These are phyloP conservation scores for Fusarium newnesense DNA, from an alignment of 2,329 filamentous ascomycete species.

Conservation along the genomic window DNA sequence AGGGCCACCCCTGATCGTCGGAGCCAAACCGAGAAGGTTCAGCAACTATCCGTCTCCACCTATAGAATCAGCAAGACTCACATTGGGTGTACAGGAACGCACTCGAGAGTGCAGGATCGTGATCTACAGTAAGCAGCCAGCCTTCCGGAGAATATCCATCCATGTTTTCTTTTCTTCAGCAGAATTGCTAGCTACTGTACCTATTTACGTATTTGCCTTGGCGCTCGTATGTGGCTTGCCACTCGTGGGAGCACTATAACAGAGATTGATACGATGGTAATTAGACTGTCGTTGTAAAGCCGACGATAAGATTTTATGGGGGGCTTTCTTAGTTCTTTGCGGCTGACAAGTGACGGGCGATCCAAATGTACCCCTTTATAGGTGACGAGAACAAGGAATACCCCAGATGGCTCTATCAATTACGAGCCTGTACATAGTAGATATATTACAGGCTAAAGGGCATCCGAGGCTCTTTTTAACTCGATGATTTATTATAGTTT, in stretches of 20 bases:
- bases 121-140: conserved; percentile 15
- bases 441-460: conserved; percentile 3
- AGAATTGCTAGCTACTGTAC: not conserved
- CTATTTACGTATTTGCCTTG: not conserved
- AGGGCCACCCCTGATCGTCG: conserved; percentile 30
- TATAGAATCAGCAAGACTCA: conserved; percentile 1
- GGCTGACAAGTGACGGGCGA: conserved; percentile 31
- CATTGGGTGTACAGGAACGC: not conserved
- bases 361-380: conserved; percentile 20
- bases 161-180: conserved; percentile 1
- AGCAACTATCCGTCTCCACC: conserved; percentile 18
- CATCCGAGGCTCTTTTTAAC: not conserved
- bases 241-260: not conserved
- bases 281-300: conserved; percentile 1
- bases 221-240: conserved; percentile 3
- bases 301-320: not conserved
- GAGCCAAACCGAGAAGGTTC: conserved; percentile 28
- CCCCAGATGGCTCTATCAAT: not conserved
- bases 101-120: conserved; percentile 5
- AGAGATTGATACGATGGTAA: not conserved
- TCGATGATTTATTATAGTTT: not conserved
- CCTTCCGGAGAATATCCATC: conserved; percentile 5
- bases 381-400: not conserved
- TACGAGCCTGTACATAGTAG: not conserved
- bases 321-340: conserved; percentile 6